phyloP scores from a whole-genome alignment of 108 stramenopile genomes.

The Skeletonema menzelii region DNA sequence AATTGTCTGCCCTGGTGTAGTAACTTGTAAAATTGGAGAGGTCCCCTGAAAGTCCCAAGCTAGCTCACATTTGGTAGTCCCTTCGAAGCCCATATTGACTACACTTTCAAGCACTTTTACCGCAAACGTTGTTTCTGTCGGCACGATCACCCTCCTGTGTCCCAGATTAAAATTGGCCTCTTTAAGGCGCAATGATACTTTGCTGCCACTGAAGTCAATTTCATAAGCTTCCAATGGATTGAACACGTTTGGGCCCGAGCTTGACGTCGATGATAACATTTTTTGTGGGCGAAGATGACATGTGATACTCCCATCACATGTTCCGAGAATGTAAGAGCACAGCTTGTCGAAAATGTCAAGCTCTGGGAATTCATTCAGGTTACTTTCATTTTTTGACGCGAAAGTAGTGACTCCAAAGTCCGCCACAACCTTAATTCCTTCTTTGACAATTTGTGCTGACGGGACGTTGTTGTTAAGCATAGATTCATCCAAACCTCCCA shows the following conservation, averaged over 20 bases:
- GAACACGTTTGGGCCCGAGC: conserved; percentile 73
- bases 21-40: conserved; percentile 82
- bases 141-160: conserved; percentile 81
- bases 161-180: conserved; percentile 75
- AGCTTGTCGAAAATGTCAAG: conserved; percentile 86
- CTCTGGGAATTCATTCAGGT: conserved; percentile 88
- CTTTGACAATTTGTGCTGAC: conserved; percentile 42
- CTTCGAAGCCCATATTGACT: conserved; percentile 86
- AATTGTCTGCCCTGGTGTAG: conserved; percentile 65
- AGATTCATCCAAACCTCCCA: conserved; percentile 66
- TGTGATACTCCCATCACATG: conserved; percentile 60
- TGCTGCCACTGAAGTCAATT: conserved; percentile 79
- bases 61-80: conserved; percentile 78
- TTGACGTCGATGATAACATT: conserved; percentile 19
- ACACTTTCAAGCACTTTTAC: conserved; percentile 69
- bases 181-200: conserved; percentile 62
- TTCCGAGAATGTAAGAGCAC: conserved; percentile 59
- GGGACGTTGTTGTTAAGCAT: conserved; percentile 22
- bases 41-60: conserved; percentile 88
- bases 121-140: conserved; percentile 73
- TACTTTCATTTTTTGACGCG: conserved; percentile 65
- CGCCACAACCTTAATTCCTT: conserved; percentile 78
- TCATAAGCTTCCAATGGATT: conserved; percentile 91
- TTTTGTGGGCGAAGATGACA: conserved; percentile 84
- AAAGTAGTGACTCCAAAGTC: conserved; percentile 77